Conservation (phyloP, 208 protist species). For the Leishmania aethiopica region DNA sequence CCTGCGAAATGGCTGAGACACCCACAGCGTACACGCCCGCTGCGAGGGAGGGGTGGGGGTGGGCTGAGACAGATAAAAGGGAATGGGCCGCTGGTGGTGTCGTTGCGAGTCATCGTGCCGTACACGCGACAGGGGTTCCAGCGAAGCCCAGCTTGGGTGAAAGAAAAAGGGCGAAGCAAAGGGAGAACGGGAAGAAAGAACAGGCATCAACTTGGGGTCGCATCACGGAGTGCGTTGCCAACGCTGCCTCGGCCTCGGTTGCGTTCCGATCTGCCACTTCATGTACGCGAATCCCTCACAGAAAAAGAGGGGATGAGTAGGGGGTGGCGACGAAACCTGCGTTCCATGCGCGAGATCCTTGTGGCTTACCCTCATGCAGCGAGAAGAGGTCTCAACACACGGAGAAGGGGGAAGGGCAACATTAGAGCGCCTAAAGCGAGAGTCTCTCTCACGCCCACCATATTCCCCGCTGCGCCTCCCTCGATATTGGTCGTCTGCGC, state of each 20-base stretch:
- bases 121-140: background rate
- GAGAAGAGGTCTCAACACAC: background rate
- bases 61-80: too few relatives aligned
- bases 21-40: background rate
- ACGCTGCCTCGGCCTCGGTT: background rate
- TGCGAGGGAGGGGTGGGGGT: background rate
- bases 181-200: background rate
- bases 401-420: background rate
- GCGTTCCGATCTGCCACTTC: background rate
- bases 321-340: background rate
- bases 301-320: background rate
- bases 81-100: background rate
- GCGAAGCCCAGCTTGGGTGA: background rate
- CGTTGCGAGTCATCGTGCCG: background rate
- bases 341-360: background rate
- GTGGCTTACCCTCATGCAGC: background rate
- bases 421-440: constrained; percentile 3
- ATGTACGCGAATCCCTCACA: background rate
- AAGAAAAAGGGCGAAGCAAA: background rate
- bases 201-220: background rate
- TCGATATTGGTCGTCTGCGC: background rate
- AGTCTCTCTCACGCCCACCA: background rate
- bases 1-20: background rate
- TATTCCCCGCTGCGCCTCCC: background rate
- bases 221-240: background rate